Base-by-base conservation (phyloP, 805 yeast species). In the Nakazawaea pomicola region DNA sequence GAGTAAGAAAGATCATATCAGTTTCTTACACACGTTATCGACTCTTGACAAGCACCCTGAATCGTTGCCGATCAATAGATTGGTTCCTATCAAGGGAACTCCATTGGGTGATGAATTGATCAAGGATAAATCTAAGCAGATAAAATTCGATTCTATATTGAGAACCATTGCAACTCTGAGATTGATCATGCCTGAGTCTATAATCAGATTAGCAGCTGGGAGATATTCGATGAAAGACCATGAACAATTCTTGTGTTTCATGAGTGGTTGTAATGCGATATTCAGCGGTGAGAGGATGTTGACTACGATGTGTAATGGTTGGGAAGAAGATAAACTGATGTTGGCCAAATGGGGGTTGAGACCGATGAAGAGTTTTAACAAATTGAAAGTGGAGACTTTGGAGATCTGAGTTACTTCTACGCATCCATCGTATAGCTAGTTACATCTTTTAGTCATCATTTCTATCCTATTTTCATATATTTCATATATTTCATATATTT, bases 221-320 rank as follows among this genome's bases (percentile, higher is more conserved):
- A 70, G 93, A 46, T 81, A 82, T 56, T 79, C 88, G 16, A 83
- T 84, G 90, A 80, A 76, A 49, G 90, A 84, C 51, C 63, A 72
- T 43, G 89, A 84, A 50, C 93, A 84, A 56, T 73, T 80, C 43
- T 57, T 84, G 51, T 81, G 90, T 48, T 84, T 84, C 57, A 70
- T 80, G 76, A 77, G 82, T 25, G 93, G 93, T 15, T 79, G 81
- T 49, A 84, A 84, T 58, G 89, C 91, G 15, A 79, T 84, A 30
- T 84, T 84, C 59, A 84, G 90, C 1, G 93, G 93, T 28, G 80
- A 83, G 57, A 76, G 72, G 49, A 84, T 84, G 91, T 63, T 84
- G 43, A 84, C 93, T 2, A 85, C 93, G 4, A 76, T 79, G 78
- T 83, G 91, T 56, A 80, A 76, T 49, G 89, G 88, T 6, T 84